These are phyloP conservation scores for Suhomyces panamericanus DNA, from an alignment of 1,139 yeast genomes.

Conservation along the genomic window DNA sequence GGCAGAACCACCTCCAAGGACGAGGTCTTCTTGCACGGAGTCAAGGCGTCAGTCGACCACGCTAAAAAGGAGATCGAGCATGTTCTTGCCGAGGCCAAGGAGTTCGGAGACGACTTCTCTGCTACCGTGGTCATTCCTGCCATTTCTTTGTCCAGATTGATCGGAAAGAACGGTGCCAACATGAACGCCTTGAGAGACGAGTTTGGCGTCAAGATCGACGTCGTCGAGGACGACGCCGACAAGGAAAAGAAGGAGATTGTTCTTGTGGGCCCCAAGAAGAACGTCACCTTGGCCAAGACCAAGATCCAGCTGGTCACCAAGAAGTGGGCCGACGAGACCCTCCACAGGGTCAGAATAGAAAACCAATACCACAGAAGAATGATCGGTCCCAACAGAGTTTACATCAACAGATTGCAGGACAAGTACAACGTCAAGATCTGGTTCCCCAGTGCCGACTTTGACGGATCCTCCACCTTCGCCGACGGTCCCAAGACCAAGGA, in stretches of 20 bases:
- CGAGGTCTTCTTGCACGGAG: slow-evolving; percentile 64
- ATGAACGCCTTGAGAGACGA: slow-evolving; percentile 72
- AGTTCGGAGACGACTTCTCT: slow-evolving; percentile 56
- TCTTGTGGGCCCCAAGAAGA: slow-evolving; percentile 75
- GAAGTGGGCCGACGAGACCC: slow-evolving; percentile 80
- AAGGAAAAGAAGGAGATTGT: slow-evolving; percentile 52
- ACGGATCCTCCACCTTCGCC: slow-evolving; percentile 27
- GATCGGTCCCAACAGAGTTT: slow-evolving; percentile 82
- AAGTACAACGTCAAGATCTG: slow-evolving; percentile 81
- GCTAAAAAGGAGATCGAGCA: slow-evolving; percentile 54
- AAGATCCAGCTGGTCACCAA: slow-evolving; percentile 61
- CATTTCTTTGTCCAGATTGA: slow-evolving; percentile 69
- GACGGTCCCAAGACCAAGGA: slow-evolving; percentile 50
- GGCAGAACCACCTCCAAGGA: slow-evolving; percentile 44
- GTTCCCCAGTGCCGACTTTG: slow-evolving; percentile 58
- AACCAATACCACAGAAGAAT: slow-evolving; percentile 75
- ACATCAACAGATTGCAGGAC: slow-evolving; percentile 83
- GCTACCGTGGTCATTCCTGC: slow-evolving; percentile 61
- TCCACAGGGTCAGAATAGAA: slow-evolving; percentile 68
- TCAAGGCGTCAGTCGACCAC: slow-evolving; percentile 53
- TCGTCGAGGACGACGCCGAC: slow-evolving; percentile 34
- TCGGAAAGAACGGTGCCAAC: slow-evolving; percentile 86
- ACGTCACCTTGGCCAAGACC: slow-evolving; percentile 72
- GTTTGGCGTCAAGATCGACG: slow-evolving; percentile 76
- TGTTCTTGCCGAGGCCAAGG: slow-evolving; percentile 63